These are phyloP conservation scores for Trametes punicea DNA, from an alignment of 768 basidiomycete species.

Conservation along the genomic window DNA sequence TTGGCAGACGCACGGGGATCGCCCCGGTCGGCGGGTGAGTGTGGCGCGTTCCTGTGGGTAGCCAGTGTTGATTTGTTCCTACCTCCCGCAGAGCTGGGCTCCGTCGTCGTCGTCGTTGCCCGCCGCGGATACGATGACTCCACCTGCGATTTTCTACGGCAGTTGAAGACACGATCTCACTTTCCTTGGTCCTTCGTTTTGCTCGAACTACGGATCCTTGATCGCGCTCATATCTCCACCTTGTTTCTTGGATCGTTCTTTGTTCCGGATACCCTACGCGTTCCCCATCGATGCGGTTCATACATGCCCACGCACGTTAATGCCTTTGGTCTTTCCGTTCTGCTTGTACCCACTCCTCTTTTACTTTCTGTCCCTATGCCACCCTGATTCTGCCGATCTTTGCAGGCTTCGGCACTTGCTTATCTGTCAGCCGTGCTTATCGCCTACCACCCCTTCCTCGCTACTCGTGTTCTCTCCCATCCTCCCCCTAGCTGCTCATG, in stretches of 20 bases:
- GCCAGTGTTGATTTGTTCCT: not conserved
- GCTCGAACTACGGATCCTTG: not conserved
- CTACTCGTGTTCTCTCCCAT: too few relatives aligned
- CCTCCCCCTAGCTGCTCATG: not conserved
- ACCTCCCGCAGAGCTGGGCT: constrained; percentile 12
- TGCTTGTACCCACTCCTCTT: not conserved
- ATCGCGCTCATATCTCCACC: not conserved
- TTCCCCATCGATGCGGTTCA: not conserved
- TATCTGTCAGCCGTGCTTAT: not conserved
- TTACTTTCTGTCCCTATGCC: not conserved
- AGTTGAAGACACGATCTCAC: not conserved
- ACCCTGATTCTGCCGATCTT: not conserved
- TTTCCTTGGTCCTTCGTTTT: not conserved
- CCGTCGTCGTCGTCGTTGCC: constrained; percentile 7
- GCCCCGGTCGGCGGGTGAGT: constrained; percentile 18
- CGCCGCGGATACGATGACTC: not conserved
- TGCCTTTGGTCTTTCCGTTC: not conserved
- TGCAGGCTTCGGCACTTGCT: too few relatives aligned
- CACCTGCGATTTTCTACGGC: not conserved
- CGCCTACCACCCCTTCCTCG: not conserved
- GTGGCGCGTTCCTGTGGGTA: not conserved
- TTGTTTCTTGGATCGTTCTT: not conserved
- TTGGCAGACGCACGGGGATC: constrained; percentile 23
- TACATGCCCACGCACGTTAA: not conserved
- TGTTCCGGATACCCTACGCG: not conserved